Evolutionary conservation across 768 basidiomycete species (phyloP).

Genomic region (Amanita molliuscula): DNA sequence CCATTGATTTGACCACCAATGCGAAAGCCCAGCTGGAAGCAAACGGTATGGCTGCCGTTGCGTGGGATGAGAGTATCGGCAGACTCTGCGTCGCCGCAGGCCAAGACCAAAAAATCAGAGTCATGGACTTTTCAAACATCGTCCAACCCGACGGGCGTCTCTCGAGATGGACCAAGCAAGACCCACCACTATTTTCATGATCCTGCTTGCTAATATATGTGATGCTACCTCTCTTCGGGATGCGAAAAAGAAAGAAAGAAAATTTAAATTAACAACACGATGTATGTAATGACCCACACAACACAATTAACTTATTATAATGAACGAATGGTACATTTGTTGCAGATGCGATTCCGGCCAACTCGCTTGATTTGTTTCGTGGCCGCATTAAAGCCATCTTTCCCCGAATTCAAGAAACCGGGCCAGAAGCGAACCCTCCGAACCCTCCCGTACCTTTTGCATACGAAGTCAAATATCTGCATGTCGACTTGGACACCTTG

Average conservation of each 20-base stretch:
- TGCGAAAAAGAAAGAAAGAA: not conserved
- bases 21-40: constrained; percentile 2
- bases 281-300: not conserved
- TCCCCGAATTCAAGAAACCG: not conserved
- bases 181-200: constrained; percentile 15
- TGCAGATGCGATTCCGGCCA: constrained; percentile 30
- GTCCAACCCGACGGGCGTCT: constrained; percentile 18
- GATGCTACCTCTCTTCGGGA: not conserved
- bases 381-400: not conserved
- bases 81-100: constrained; percentile 42
- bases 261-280: not conserved
- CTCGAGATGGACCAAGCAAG: constrained; percentile 21
- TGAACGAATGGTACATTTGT: not conserved
- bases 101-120: constrained; percentile 26
- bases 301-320: not conserved
- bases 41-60: constrained; percentile 35
- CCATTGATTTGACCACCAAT: constrained; percentile 6
- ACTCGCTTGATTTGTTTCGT: constrained; percentile 16
- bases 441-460: constrained; percentile 31
- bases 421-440: constrained; percentile 25
- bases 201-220: not conserved
- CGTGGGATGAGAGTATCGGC: constrained; percentile 60
- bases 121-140: constrained; percentile 36
- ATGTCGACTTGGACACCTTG: constrained; percentile 29
- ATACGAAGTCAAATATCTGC: constrained; percentile 34